phyloP scores from a whole-genome alignment of 148 eudicot species.

The Hydrangea macrophylla region DNA sequence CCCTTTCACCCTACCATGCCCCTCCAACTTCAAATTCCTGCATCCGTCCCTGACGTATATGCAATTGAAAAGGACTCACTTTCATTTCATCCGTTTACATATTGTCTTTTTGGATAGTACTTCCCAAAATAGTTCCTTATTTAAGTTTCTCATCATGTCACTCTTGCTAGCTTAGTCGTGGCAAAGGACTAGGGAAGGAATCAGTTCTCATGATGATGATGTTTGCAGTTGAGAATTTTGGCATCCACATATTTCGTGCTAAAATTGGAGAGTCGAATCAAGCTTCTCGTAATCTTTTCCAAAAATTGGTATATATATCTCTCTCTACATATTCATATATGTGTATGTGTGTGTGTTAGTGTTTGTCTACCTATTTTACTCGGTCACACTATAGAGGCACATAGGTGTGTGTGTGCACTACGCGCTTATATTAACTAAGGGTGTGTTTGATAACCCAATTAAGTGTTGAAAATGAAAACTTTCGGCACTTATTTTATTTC shows the following conservation, averaged over 20 bases:
- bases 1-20: too few species aligned
- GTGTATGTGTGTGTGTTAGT: background rate
- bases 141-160: slow-evolving; percentile 7
- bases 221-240: slow-evolving; percentile 58
- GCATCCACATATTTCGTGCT: slow-evolving; percentile 63
- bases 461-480: too few species aligned
- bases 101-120: background rate
- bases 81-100: background rate
- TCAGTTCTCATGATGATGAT: slow-evolving; percentile 89
- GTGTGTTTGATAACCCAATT: too few species aligned
- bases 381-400: too few species aligned
- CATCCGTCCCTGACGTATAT: too few species aligned
- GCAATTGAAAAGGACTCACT: background rate
- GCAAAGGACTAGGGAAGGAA: slow-evolving; percentile 93
- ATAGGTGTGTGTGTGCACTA: too few species aligned
- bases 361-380: too few species aligned
- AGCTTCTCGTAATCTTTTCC: slow-evolving; percentile 63
- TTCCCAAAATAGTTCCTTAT: background rate
- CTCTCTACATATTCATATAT: slow-evolving; percentile 12
- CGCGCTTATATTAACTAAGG: too few species aligned
- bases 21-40: background rate
- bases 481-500: too few species aligned
- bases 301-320: slow-evolving; percentile 51
- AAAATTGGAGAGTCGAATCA: slow-evolving; percentile 85
- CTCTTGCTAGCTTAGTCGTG: slow-evolving; percentile 72